A percentile compares a stretch with the other conserved stretches of the same genome.
Evolutionary conservation across 2,329 filamentous ascomycete species (phyloP).

Genomic region (Fusarium mexicanum): DNA sequence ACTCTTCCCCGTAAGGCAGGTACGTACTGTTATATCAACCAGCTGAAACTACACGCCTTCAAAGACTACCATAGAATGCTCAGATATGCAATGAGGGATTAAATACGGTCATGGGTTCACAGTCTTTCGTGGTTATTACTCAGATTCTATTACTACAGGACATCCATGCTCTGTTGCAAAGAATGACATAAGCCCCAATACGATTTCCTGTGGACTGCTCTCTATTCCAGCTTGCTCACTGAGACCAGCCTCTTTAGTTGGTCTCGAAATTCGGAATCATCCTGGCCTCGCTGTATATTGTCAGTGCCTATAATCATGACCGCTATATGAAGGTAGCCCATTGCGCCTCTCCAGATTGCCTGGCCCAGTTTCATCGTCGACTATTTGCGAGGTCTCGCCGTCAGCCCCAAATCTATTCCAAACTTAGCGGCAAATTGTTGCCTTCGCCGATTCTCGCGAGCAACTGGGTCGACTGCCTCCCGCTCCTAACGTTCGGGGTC

Average conservation of each 20-base stretch:
- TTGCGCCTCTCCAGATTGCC: neutral
- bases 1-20: constrained; percentile 30
- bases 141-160: neutral
- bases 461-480: constrained; percentile 20
- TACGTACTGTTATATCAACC: constrained; percentile 19
- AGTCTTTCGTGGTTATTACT: neutral
- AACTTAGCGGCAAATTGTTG: constrained; percentile 29
- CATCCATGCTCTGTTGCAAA: neutral
- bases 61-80: neutral
- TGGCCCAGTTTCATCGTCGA: neutral
- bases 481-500: constrained; percentile 59
- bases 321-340: neutral
- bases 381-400: neutral
- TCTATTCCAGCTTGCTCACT: neutral
- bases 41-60: neutral
- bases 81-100: neutral
- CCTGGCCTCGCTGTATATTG: neutral
- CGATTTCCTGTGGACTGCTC: neutral
- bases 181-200: neutral
- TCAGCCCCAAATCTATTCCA: constrained; percentile 29
- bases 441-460: constrained; percentile 12
- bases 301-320: neutral
- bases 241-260: neutral
- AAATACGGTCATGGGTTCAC: neutral
- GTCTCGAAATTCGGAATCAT: neutral